Percentiles rank a stretch among this genome's conserved stretches.
Evolutionary conservation across 305 asterid species (phyloP).

Genomic region (Fraxinus latifolia): DNA sequence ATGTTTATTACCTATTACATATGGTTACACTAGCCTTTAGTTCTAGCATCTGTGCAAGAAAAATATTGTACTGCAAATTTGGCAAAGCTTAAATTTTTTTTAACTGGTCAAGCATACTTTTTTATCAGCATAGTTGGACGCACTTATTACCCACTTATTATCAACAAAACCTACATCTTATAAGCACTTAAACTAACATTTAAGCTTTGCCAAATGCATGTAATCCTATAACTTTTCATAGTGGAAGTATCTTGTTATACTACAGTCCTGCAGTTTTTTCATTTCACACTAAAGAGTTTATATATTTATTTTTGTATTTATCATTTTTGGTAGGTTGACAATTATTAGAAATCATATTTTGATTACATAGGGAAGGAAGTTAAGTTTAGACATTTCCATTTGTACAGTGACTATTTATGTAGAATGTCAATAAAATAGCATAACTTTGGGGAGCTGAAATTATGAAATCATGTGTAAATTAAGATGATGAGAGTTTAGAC

Average conservation of each 20-base stretch:
- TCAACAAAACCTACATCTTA: not conserved
- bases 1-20: not conserved
- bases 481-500: not conserved
- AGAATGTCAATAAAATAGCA: not conserved
- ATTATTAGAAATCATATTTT: not conserved
- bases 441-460: not conserved
- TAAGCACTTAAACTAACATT: not conserved
- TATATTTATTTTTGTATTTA: not conserved
- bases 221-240: not conserved
- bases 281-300: not conserved
- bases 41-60: not conserved
- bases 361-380: not conserved
- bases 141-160: not conserved
- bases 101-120: not conserved
- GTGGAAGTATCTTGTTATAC: not conserved
- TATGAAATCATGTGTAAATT: not conserved
- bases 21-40: not conserved
- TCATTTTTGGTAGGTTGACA: not conserved
- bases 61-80: not conserved
- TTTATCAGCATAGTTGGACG: not conserved
- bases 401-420: not conserved
- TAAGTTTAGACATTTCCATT: not conserved
- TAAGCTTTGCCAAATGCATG: not conserved
- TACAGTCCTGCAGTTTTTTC: not conserved
- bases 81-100: not conserved